Conservation (phyloP, 805 yeast genomes). For the Wickerhamiella brachini region DNA sequence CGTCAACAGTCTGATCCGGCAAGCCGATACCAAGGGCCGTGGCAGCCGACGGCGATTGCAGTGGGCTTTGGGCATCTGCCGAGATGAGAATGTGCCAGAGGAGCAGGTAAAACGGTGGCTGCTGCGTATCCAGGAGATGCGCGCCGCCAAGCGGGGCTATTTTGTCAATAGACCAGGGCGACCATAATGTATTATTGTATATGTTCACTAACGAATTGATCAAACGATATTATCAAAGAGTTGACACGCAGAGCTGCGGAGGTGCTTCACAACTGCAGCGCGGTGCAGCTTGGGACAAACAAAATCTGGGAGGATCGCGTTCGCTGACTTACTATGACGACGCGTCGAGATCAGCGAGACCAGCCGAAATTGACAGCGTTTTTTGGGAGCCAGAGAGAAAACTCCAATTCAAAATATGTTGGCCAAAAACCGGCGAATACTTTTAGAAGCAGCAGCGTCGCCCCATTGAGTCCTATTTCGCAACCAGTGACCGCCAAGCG, state of each 20-base stretch:
- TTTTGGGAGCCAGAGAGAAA: neutral
- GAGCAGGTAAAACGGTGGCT: conserved; percentile 15
- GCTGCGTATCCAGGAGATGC: conserved; percentile 13
- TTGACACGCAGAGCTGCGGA: too few species aligned
- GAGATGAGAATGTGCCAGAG: conserved; percentile 14
- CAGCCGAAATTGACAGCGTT: neutral
- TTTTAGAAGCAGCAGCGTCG: neutral
- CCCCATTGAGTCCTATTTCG: neutral
- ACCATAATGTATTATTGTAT: neutral
- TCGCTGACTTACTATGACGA: neutral
- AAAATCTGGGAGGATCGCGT: neutral
- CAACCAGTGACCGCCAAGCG: neutral
- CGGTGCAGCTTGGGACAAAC: neutral
- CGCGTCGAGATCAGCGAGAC: neutral
- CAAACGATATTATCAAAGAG: too few species aligned
- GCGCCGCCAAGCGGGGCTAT: conserved; percentile 13
- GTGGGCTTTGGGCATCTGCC: conserved; percentile 22
- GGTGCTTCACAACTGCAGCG: too few species aligned
- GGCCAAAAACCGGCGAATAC: neutral
- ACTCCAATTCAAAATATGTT: neutral
- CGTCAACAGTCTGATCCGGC: conserved; percentile 17
- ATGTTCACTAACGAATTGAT: too few species aligned
- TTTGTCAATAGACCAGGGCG: conserved; percentile 8
- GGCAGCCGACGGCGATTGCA: conserved; percentile 19
- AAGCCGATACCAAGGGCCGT: conserved; percentile 12